Percentiles rank a stretch among this genome's conserved stretches.
Evolutionary conservation across 2,329 filamentous ascomycete species (phyloP).

Genomic region (Fonsecaea erecta): DNA sequence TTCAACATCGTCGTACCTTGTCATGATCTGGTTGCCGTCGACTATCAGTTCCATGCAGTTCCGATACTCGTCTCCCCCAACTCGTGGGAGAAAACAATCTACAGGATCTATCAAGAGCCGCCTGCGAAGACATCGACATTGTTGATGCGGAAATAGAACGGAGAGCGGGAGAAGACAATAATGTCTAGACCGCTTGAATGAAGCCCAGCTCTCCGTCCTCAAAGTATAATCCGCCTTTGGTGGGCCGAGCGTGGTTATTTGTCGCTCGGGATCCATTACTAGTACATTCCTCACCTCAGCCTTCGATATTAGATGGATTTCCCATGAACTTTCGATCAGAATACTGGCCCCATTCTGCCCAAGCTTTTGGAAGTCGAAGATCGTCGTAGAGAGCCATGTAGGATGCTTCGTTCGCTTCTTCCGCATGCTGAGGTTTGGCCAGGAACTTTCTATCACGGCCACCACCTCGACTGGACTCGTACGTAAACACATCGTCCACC

Average conservation of each 20-base stretch:
- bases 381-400: conserved; percentile 96
- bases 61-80: conserved; percentile 59
- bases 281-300: too few species aligned
- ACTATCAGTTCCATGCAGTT: conserved; percentile 66
- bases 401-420: conserved; percentile 91
- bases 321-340: conserved; percentile 96
- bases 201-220: too few species aligned
- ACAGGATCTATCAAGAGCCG: conserved; percentile 71
- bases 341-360: conserved; percentile 99
- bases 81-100: conserved; percentile 63
- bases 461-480: too few species aligned
- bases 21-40: conserved; percentile 66
- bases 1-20: conserved; percentile 38
- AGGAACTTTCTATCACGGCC: too few species aligned
- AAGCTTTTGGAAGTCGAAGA: conserved; percentile 91
- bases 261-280: too few species aligned
- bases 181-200: too few species aligned
- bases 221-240: too few species aligned
- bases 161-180: too few species aligned
- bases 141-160: conserved; percentile 69
- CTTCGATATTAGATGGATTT: conserved; percentile 77
- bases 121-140: conserved; percentile 69
- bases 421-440: conserved; percentile 86
- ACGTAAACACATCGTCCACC: too few species aligned
- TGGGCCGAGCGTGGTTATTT: too few species aligned